Evolutionary conservation across 1,139 yeast genomes (phyloP).

Genomic region (Pichia sp.): DNA sequence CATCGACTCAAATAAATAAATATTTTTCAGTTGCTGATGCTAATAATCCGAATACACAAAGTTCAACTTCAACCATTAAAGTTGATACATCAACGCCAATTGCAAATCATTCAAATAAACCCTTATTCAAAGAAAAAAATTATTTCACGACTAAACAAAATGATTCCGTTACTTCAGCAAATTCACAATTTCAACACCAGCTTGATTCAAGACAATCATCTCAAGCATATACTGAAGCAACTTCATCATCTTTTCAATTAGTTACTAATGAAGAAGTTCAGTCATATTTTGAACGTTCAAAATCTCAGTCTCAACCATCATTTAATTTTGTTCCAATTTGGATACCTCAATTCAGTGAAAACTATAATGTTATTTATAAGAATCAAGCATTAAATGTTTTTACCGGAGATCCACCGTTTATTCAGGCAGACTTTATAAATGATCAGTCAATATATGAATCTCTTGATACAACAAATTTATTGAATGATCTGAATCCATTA

Average conservation of each 20-base stretch:
- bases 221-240: conserved; percentile 12
- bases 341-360: conserved; percentile 54
- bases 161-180: conserved; percentile 9
- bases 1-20: neutral
- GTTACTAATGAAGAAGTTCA: conserved; percentile 31
- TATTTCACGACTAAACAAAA: conserved; percentile 9
- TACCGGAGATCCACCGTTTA: conserved; percentile 50
- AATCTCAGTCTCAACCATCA: conserved; percentile 31
- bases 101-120: neutral
- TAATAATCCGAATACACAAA: neutral
- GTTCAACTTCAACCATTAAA: conserved; percentile 2
- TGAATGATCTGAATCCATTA: conserved; percentile 16
- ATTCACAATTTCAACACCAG: neutral
- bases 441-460: conserved; percentile 27
- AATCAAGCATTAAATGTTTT: conserved; percentile 53
- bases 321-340: conserved; percentile 33
- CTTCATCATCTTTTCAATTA: conserved; percentile 10
- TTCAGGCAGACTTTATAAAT: conserved; percentile 33
- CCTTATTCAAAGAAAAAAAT: conserved; percentile 13
- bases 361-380: conserved; percentile 53
- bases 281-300: conserved; percentile 35
- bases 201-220: conserved; percentile 15
- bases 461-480: conserved; percentile 20
- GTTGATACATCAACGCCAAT: neutral
- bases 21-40: neutral